Conservation (phyloP, 805 yeast species). For the Wickerhamiella kazuoi region DNA sequence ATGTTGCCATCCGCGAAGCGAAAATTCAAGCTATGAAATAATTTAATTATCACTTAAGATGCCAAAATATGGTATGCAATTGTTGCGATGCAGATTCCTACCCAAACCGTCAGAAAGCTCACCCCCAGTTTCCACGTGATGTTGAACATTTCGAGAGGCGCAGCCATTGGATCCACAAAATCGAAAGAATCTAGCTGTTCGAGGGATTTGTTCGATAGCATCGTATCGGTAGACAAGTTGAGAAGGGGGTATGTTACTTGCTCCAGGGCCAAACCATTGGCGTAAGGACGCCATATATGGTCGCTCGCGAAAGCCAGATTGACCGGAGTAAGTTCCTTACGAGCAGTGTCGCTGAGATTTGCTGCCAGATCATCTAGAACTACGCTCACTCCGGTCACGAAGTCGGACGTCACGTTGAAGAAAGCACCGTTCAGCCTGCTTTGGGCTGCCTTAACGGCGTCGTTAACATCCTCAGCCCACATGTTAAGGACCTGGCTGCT, state of each 20-base stretch:
- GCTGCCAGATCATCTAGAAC: background rate
- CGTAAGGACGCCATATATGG: background rate
- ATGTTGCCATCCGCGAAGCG: too few species aligned
- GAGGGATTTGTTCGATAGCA: background rate
- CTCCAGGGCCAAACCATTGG: constrained; percentile 1
- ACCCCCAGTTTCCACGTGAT: background rate
- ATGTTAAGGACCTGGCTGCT: background rate
- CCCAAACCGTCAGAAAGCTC: background rate
- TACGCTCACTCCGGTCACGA: background rate
- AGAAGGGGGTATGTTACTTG: background rate
- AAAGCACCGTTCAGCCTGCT: background rate
- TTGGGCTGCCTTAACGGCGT: background rate
- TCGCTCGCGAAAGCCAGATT: background rate
- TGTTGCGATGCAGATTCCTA: background rate
- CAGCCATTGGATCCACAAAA: background rate
- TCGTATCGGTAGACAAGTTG: background rate
- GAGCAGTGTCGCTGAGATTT: background rate
- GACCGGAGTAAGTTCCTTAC: background rate
- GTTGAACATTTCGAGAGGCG: background rate
- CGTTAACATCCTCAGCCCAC: background rate
- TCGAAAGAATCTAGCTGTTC: background rate
- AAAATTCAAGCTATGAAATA: too few species aligned
- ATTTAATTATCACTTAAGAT: too few species aligned
- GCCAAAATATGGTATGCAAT: too few species aligned
- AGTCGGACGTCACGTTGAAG: background rate